phyloP scores from a whole-genome alignment of 306 rosid species.

The Oemleria cerasiformis region DNA sequence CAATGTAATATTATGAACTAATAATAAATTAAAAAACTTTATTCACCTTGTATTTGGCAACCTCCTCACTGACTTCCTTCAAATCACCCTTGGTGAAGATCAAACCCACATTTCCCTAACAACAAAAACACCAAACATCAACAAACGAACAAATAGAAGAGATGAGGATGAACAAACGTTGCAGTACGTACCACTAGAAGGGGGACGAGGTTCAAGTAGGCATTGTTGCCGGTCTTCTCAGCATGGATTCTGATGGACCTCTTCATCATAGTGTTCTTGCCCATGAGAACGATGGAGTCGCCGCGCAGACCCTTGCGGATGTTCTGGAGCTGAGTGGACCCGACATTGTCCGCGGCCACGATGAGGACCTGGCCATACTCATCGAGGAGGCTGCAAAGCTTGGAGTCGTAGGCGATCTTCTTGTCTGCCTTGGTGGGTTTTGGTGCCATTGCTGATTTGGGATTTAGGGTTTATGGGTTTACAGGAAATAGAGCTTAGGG shows the following conservation, averaged over 20 bases:
- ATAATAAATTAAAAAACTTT: neutral
- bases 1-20: no score
- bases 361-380: conserved; percentile 69
- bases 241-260: conserved; percentile 65
- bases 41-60: conserved; percentile 84
- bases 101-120: conserved; percentile 82
- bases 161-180: neutral
- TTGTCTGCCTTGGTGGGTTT: conserved; percentile 79
- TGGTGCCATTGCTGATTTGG: neutral
- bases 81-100: conserved; percentile 91
- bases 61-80: conserved; percentile 97
- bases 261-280: conserved; percentile 99
- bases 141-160: neutral
- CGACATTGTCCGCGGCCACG: conserved; percentile 88
- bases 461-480: neutral
- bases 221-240: conserved; percentile 65
- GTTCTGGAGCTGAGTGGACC: conserved; percentile 83
- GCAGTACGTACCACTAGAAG: conserved; percentile 55
- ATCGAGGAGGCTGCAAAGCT: conserved; percentile 69
- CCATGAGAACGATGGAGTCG: conserved; percentile 84
- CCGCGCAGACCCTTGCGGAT: conserved; percentile 82
- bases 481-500: neutral
- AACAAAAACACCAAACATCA: neutral
- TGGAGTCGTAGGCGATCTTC: conserved; percentile 67
- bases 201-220: conserved; percentile 67